Percentiles rank a stretch among this genome's conserved stretches.
These are phyloP conservation scores for Cyanidiococcus yangmingshanensis DNA, from an alignment of 23 red algal genomes.

Conservation along the genomic window DNA sequence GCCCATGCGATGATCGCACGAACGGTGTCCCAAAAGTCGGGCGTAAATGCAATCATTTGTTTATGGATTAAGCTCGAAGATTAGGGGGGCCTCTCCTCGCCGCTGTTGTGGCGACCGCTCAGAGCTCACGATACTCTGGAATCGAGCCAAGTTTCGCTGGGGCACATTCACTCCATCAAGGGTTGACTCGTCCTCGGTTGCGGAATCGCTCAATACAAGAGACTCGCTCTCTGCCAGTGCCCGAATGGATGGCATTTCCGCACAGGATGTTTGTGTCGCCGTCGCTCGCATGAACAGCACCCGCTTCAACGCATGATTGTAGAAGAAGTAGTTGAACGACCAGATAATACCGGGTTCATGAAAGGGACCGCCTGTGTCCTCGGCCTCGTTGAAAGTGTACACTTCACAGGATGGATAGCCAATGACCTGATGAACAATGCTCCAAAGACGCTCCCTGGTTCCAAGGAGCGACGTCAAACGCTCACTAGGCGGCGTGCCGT, in stretches of 20 bases:
- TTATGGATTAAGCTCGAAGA: not conserved
- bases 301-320: conserved; percentile 4
- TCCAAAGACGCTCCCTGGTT: not conserved
- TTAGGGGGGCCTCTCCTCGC: not conserved
- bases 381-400: not conserved
- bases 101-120: not conserved
- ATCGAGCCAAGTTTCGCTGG: no score
- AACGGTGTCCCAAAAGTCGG: no score
- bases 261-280: not conserved
- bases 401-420: not conserved
- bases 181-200: not conserved
- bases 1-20: no score
- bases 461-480: not conserved
- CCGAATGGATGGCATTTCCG: not conserved
- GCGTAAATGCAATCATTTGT: no score
- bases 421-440: not conserved
- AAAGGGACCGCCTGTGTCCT: conserved; percentile 1
- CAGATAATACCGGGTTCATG: conserved; percentile 8
- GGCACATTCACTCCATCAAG: no score
- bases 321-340: conserved; percentile 19
- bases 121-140: no score
- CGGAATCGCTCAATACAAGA: not conserved
- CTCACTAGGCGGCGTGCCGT: not conserved
- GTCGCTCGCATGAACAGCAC: not conserved
- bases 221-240: not conserved